These are phyloP conservation scores for Pichia nakasei DNA, from an alignment of 805 yeast species.

Conservation along the genomic window DNA sequence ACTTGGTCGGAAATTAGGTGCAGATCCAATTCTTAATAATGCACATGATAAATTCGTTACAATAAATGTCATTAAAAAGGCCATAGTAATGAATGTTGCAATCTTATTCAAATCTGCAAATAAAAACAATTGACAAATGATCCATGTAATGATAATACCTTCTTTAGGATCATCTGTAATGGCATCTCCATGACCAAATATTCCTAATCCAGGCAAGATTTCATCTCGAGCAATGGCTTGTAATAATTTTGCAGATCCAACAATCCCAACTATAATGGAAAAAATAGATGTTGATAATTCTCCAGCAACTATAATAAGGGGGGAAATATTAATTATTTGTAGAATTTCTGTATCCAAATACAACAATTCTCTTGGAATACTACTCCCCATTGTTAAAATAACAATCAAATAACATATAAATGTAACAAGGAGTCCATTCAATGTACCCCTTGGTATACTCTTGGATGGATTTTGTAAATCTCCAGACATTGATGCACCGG, in stretches of 20 bases:
- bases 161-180: constrained; percentile 46
- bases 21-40: constrained; percentile 75
- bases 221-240: constrained; percentile 88
- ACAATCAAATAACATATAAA: constrained; percentile 73
- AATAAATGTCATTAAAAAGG: constrained; percentile 90
- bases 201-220: constrained; percentile 69
- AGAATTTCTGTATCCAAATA: constrained; percentile 76
- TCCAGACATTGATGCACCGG: constrained; percentile 99
- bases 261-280: constrained; percentile 89
- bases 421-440: constrained; percentile 73
- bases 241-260: constrained; percentile 87
- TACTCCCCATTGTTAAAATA: constrained; percentile 66
- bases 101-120: constrained; percentile 89
- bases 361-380: constrained; percentile 73
- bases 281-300: constrained; percentile 87
- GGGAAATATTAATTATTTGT: constrained; percentile 68
- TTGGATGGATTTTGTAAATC: constrained; percentile 78
- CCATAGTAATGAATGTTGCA: constrained; percentile 95
- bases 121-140: constrained; percentile 73
- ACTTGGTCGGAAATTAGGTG: constrained; percentile 97
- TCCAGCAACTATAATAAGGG: constrained; percentile 69
- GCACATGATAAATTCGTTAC: constrained; percentile 94
- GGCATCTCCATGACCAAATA: constrained; percentile 44
- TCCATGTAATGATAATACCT: constrained; percentile 70
- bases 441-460: constrained; percentile 89